These are phyloP conservation scores for Macrolepiota albuminosa DNA, from an alignment of 768 basidiomycete species.

Conservation along the genomic window DNA sequence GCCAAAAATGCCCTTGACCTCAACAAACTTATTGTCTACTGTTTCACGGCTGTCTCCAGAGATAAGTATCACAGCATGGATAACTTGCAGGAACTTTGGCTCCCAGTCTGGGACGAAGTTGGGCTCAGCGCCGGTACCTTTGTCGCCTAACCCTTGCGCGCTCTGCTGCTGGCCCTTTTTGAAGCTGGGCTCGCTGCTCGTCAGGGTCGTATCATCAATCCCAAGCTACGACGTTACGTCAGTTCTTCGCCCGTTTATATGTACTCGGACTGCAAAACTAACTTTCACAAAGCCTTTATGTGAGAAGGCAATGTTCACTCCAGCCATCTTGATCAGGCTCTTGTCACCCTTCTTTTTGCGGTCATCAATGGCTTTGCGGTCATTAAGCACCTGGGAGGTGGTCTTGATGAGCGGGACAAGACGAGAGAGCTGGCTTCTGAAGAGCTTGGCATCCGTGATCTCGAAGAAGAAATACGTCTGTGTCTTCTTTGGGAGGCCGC, in stretches of 20 bases:
- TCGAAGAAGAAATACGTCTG: slow-evolving; percentile 50
- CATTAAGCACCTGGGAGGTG: slow-evolving; percentile 35
- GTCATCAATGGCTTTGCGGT: slow-evolving; percentile 34
- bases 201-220: slow-evolving; percentile 34
- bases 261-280: background rate
- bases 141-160: slow-evolving; percentile 35
- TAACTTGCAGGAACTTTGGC: slow-evolving; percentile 35
- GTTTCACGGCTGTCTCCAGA: slow-evolving; percentile 39
- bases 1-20: slow-evolving; percentile 33
- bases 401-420: slow-evolving; percentile 44
- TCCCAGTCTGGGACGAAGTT: slow-evolving; percentile 43
- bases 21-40: slow-evolving; percentile 28
- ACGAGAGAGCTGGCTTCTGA: slow-evolving; percentile 36
- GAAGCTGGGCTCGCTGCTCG: slow-evolving; percentile 28
- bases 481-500: slow-evolving; percentile 51
- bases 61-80: slow-evolving; percentile 48
- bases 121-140: slow-evolving; percentile 18
- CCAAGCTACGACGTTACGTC: slow-evolving; percentile 25
- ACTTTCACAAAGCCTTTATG: slow-evolving; percentile 41
- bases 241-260: background rate
- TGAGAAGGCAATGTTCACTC: slow-evolving; percentile 53
- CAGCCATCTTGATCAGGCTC: slow-evolving; percentile 32
- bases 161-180: slow-evolving; percentile 35
- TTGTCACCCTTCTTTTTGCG: slow-evolving; percentile 32
- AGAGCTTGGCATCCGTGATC: slow-evolving; percentile 37